These are phyloP conservation scores for Podospora anserina DNA, from an alignment of 495 filamentous ascomycete genomes.

Conservation along the genomic window DNA sequence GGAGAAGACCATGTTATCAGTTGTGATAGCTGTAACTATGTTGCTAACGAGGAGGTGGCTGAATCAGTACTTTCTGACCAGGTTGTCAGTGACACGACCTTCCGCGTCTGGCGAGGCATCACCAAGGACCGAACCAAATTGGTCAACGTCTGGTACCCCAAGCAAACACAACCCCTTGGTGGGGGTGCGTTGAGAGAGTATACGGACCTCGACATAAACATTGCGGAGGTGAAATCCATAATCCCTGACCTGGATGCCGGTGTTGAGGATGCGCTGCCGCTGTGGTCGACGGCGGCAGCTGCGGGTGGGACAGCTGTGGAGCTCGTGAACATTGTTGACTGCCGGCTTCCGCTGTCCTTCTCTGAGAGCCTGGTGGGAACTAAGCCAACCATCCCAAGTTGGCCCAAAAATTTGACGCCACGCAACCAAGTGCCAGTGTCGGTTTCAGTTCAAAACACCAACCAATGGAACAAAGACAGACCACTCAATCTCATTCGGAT, in stretches of 20 bases:
- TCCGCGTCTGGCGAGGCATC: constrained; percentile 61
- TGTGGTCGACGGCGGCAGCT: constrained; percentile 47
- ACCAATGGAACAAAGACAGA: constrained; percentile 8
- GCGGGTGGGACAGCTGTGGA: constrained; percentile 21
- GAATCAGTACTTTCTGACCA: constrained; percentile 15
- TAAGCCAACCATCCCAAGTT: constrained; percentile 14
- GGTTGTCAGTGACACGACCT: background rate
- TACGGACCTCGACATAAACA: constrained; percentile 57
- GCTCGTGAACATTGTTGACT: constrained; percentile 55
- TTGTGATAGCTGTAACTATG: constrained; percentile 70
- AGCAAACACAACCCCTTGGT: constrained; percentile 22
- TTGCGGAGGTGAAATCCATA: constrained; percentile 65
- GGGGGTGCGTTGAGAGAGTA: constrained; percentile 21
- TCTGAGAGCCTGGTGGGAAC: background rate
- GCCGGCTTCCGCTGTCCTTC: constrained; percentile 23
- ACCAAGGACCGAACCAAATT: constrained; percentile 64
- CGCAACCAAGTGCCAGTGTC: constrained; percentile 7
- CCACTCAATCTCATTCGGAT: constrained; percentile 61
- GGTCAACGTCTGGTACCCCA: constrained; percentile 65
- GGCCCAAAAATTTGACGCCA: constrained; percentile 20
- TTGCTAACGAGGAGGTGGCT: constrained; percentile 78
- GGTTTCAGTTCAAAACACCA: background rate
- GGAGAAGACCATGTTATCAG: constrained; percentile 84
- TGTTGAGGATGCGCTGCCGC: constrained; percentile 57
- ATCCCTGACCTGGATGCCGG: constrained; percentile 70